These are phyloP conservation scores for Coix lacrymajobi DNA, from an alignment of 176 grass and related monocot species.

Conservation along the genomic window DNA sequence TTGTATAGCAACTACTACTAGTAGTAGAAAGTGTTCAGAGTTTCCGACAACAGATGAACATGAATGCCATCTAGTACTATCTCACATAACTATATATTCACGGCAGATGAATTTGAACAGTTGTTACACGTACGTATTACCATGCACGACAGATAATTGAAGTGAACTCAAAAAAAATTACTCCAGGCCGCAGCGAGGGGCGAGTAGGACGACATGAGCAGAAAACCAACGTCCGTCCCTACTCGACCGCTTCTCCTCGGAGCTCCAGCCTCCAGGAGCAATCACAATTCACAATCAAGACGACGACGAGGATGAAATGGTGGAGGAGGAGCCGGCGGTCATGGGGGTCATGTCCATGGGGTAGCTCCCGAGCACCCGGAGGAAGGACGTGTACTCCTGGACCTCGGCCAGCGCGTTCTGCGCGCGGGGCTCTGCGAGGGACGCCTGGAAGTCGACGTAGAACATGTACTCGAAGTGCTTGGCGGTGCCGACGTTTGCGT, in stretches of 20 bases:
- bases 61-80: background rate
- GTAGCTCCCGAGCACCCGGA: conserved; percentile 87
- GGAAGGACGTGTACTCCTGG: conserved; percentile 87
- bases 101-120: conserved; percentile 1
- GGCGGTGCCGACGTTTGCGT: conserved; percentile 80
- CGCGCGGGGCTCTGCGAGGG: conserved; percentile 68
- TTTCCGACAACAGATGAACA: background rate
- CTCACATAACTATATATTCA: conserved; percentile 4
- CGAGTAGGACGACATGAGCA: conserved; percentile 30
- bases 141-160: background rate
- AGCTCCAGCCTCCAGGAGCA: background rate
- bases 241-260: conserved; percentile 30
- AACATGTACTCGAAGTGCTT: conserved; percentile 99
- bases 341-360: conserved; percentile 97
- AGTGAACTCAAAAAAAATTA: conserved; percentile 16
- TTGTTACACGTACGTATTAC: conserved; percentile 29
- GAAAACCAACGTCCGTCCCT: conserved; percentile 16
- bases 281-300: background rate
- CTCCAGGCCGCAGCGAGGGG: conserved; percentile 15
- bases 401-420: conserved; percentile 93
- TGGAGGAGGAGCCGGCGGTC: conserved; percentile 50
- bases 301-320: conserved; percentile 1
- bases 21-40: background rate
- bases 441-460: conserved; percentile 90
- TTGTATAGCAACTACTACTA: background rate